These are phyloP conservation scores for Metschnikowia corniflorae DNA, from an alignment of 805 yeast species.

Conservation along the genomic window DNA sequence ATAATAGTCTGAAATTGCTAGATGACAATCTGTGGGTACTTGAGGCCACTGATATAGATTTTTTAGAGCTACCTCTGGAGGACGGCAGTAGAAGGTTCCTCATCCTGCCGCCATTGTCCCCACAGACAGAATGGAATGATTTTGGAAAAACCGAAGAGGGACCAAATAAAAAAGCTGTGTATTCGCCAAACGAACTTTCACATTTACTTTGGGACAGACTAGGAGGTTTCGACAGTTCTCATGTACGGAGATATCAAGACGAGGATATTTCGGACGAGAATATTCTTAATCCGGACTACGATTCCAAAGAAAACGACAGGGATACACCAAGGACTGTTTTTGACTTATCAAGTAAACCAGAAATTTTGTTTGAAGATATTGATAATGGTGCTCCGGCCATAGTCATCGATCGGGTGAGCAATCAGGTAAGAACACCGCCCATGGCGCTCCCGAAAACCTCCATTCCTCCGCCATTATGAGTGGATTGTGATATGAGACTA, in stretches of 20 bases:
- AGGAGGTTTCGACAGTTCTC: conserved; percentile 37
- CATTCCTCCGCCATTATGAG: conserved; percentile 29
- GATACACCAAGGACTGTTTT: conserved; percentile 6
- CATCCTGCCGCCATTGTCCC: conserved; percentile 45
- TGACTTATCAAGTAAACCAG: conserved; percentile 31
- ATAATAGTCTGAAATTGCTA: conserved; percentile 22
- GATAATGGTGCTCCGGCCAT: conserved; percentile 41
- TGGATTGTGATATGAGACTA: too few relatives aligned
- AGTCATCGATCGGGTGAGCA: conserved; percentile 31
- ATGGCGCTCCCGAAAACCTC: conserved; percentile 30
- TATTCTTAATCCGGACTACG: conserved; percentile 4
- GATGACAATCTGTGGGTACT: conserved; percentile 17
- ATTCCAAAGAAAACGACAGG: background rate
- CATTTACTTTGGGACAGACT: conserved; percentile 43
- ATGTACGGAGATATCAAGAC: conserved; percentile 28
- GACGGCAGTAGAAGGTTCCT: conserved; percentile 35
- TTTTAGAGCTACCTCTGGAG: conserved; percentile 40
- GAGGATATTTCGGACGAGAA: conserved; percentile 13
- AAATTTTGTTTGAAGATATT: conserved; percentile 36
- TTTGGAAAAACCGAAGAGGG: conserved; percentile 41
- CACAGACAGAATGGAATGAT: conserved; percentile 43
- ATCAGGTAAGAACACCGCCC: conserved; percentile 11
- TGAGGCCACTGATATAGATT: conserved; percentile 20
- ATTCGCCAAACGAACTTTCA: conserved; percentile 38
- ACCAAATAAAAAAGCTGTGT: conserved; percentile 33